These are phyloP conservation scores for Mycena venus DNA, from an alignment of 768 basidiomycete species.

Conservation along the genomic window DNA sequence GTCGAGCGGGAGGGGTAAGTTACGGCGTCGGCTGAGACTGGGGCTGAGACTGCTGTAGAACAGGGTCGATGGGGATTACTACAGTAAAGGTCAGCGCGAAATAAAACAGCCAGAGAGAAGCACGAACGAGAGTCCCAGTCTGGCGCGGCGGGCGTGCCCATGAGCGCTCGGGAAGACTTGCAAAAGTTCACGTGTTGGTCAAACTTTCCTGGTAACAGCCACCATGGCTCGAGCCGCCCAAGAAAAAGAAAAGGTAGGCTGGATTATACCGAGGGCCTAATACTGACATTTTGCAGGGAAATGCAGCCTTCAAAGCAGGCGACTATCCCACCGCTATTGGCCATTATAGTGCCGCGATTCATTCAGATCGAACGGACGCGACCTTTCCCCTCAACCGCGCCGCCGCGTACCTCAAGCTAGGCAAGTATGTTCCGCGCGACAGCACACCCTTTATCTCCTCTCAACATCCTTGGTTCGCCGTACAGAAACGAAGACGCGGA, in stretches of 20 bases:
- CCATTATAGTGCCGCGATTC: conserved; percentile 86
- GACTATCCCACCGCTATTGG: conserved; percentile 87
- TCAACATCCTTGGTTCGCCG: conserved; percentile 29
- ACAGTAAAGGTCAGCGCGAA: not conserved
- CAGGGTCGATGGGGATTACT: conserved; percentile 34
- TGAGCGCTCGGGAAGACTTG: not conserved
- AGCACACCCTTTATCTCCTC: conserved; percentile 7
- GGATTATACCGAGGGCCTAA: not conserved
- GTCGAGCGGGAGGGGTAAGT: conserved; percentile 14
- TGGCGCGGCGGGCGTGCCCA: conserved; percentile 16
- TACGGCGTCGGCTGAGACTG: conserved; percentile 13
- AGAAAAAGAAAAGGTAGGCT: conserved; percentile 47
- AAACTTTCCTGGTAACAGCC: not conserved
- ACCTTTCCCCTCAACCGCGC: conserved; percentile 91
- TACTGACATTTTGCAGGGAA: conserved; percentile 71
- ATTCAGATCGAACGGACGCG: conserved; percentile 78
- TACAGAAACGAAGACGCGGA: conserved; percentile 83
- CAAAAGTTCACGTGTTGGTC: not conserved
- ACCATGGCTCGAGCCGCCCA: conserved; percentile 49
- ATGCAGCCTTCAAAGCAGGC: conserved; percentile 85
- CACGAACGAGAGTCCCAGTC: conserved; percentile 27
- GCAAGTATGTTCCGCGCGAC: conserved; percentile 77
- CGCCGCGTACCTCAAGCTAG: conserved; percentile 93
- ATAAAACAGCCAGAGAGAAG: not conserved
- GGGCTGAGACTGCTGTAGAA: conserved; percentile 22